Conservation (phyloP, 2,329 filamentous ascomycete species). For the Ophiobolus disseminans region DNA sequence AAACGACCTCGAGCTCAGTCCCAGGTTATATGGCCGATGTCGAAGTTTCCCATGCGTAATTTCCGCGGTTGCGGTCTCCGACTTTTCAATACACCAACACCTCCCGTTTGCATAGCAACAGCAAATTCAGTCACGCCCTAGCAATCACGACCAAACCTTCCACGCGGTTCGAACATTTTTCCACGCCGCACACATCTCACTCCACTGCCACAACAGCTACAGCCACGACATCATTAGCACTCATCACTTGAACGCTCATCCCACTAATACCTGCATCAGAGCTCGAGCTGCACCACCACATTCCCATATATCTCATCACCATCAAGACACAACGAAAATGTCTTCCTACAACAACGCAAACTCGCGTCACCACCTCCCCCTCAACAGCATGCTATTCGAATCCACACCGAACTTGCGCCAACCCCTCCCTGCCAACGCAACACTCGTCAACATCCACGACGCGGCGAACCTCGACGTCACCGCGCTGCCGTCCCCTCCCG, state of each 20-base stretch:
- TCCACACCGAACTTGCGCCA: neutral
- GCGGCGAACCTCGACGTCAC: slow-evolving; percentile 16
- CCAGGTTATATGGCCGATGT: no score
- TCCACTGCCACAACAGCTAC: no score
- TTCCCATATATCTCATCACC: neutral
- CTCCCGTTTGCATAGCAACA: slow-evolving; percentile 4
- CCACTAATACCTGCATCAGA: no score
- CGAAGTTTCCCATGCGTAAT: neutral
- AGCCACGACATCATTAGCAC: no score
- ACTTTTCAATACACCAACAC: neutral
- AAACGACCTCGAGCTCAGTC: no score
- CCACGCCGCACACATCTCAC: no score
- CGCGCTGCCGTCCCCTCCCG: slow-evolving; percentile 10
- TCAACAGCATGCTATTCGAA: slow-evolving; percentile 15
- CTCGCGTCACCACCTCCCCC: slow-evolving; percentile 18
- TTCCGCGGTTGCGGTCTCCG: neutral
- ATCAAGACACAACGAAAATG: no score
- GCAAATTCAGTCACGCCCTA: neutral
- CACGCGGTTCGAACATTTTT: no score
- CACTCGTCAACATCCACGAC: slow-evolving; percentile 13
- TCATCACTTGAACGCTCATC: no score
- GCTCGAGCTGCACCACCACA: neutral
- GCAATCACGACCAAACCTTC: no score
- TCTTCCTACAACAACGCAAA: no score
- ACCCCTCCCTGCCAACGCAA: neutral